phyloP scores from a whole-genome alignment of 192 early-diverging fungal genomes.

The Geranomyces variabilis region DNA sequence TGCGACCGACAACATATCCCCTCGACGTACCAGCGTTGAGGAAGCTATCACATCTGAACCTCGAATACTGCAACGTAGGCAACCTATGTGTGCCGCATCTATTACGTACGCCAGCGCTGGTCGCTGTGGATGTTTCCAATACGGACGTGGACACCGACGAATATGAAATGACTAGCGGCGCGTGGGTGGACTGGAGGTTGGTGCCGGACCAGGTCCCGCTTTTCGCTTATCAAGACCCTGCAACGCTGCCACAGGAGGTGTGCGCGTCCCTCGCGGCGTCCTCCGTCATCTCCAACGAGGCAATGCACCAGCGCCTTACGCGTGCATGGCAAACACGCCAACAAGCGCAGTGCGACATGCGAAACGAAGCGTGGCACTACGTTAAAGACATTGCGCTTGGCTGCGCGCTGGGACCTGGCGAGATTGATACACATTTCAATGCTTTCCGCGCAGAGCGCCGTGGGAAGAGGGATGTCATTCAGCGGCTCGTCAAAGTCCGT shows the following conservation, averaged over 20 bases:
- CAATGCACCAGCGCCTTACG: not conserved
- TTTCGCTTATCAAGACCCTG: not conserved
- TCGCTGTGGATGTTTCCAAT: not conserved
- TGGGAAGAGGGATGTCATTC: too few relatives aligned
- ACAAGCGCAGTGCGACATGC: not conserved
- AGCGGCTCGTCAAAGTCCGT: too few relatives aligned
- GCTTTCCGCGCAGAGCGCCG: too few relatives aligned
- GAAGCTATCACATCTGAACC: not conserved
- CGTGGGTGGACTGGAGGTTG: not conserved
- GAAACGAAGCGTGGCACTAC: not conserved
- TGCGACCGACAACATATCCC: not conserved
- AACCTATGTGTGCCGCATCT: not conserved
- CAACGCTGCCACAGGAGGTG: not conserved
- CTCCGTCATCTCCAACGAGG: not conserved
- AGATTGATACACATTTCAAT: too few relatives aligned
- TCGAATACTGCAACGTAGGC: not conserved
- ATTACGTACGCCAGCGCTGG: not conserved
- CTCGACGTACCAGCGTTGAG: not conserved
- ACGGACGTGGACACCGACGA: constrained; percentile 1
- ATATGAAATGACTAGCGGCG: not conserved
- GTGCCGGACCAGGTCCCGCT: not conserved
- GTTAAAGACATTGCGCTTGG: not conserved
- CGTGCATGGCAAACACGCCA: not conserved
- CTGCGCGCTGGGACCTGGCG: too few relatives aligned
- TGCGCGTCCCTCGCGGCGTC: not conserved